Conservation (phyloP, 2,329 filamentous ascomycete species). For the Botryotinia narcissicola region DNA sequence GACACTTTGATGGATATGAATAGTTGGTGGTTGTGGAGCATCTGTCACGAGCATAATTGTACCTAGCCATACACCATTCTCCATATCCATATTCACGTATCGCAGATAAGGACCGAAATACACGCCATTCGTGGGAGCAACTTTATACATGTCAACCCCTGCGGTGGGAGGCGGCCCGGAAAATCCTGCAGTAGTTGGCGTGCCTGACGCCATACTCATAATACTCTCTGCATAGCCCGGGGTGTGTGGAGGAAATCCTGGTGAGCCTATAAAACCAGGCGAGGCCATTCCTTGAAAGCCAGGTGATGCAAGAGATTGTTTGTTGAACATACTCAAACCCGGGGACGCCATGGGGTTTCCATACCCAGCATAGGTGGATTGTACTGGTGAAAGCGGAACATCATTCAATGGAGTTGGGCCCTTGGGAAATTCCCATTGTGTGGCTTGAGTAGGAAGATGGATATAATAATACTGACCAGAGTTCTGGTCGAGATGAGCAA, state of each 20-base stretch:
- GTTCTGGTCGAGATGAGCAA: constrained; percentile 90
- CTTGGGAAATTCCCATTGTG: constrained; percentile 98
- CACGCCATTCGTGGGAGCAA: constrained; percentile 89
- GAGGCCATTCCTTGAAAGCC: constrained; percentile 17
- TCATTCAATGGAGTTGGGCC: constrained; percentile 84
- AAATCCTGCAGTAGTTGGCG: constrained; percentile 78
- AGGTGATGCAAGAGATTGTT: constrained; percentile 58
- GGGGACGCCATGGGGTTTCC: constrained; percentile 72
- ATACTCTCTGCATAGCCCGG: constrained; percentile 84
- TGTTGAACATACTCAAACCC: constrained; percentile 52
- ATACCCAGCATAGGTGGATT: constrained; percentile 46
- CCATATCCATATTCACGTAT: constrained; percentile 96
- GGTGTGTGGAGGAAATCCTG: constrained; percentile 77
- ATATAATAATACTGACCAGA: constrained; percentile 99
- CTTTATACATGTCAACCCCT: constrained; percentile 91
- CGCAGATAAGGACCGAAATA: constrained; percentile 96
- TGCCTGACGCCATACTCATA: constrained; percentile 73
- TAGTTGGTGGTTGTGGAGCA: constrained; percentile 86
- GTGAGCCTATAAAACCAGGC: constrained; percentile 50
- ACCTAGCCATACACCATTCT: constrained; percentile 85
- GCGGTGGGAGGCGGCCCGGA: constrained; percentile 83
- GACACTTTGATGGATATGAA: constrained; percentile 86
- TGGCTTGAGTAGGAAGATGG: constrained; percentile 89
- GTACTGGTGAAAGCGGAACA: constrained; percentile 77
- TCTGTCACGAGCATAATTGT: constrained; percentile 94